phyloP scores from a whole-genome alignment of 495 filamentous ascomycete species.

The Aspergillus campestris region DNA sequence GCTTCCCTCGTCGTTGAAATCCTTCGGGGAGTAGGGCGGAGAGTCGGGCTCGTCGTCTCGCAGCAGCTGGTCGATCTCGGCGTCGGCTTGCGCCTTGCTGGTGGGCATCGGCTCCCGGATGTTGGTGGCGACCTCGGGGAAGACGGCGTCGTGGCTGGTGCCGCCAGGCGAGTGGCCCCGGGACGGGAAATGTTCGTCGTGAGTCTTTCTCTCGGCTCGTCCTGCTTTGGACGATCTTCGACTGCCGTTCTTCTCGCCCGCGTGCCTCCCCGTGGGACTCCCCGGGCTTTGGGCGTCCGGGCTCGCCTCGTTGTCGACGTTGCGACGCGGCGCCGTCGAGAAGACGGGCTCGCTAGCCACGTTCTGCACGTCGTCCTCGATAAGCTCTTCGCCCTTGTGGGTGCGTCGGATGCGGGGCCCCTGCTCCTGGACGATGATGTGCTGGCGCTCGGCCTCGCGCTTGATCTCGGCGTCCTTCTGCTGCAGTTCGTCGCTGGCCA shows the following conservation, averaged over 20 bases:
- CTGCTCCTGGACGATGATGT: conserved; percentile 75
- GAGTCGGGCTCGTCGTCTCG: conserved; percentile 80
- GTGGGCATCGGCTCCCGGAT: conserved; percentile 34
- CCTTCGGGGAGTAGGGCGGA: conserved; percentile 76
- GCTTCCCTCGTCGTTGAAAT: conserved; percentile 53
- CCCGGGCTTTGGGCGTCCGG: conserved; percentile 26
- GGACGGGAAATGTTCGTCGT: conserved; percentile 16
- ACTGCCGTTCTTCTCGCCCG: conserved; percentile 13
- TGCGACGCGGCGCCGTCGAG: conserved; percentile 32
- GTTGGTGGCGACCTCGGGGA: conserved; percentile 35
- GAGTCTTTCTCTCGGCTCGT: conserved; percentile 39
- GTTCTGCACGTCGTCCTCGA: conserved; percentile 56
- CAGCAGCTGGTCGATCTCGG: conserved; percentile 84
- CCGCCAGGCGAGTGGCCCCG: conserved; percentile 27
- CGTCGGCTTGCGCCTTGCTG: conserved; percentile 54
- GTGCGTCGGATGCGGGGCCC: conserved; percentile 79
- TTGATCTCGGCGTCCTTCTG: conserved; percentile 65
- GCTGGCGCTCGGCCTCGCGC: conserved; percentile 77
- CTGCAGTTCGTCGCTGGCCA: conserved; percentile 86
- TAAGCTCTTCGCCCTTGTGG: conserved; percentile 89
- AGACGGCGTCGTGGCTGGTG: conserved; percentile 32
- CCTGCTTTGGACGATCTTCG: conserved; percentile 26
- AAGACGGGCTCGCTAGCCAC: conserved; percentile 43
- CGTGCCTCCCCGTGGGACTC: conserved; percentile 18
- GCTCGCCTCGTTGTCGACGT: conserved; percentile 29